These are phyloP conservation scores for Psidium guajava DNA, from an alignment of 345 rosid species.

Conservation along the genomic window DNA sequence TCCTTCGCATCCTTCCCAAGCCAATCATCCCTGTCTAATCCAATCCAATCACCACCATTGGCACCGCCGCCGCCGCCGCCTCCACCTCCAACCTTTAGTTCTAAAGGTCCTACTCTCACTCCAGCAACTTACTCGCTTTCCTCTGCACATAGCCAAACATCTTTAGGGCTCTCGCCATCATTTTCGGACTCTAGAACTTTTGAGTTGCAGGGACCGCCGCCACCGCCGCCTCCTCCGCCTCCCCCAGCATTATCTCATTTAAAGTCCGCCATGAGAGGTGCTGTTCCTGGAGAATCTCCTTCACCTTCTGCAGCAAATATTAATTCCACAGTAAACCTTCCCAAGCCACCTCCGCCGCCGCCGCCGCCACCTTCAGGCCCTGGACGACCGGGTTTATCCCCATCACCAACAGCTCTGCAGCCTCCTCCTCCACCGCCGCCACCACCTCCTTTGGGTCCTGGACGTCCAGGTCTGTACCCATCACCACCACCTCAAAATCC, in stretches of 20 bases:
- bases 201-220: conserved; percentile 16
- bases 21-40: not conserved
- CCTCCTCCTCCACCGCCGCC: conserved; percentile 57
- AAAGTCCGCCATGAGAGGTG: not conserved
- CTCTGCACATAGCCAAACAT: conserved; percentile 1
- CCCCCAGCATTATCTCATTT: not conserved
- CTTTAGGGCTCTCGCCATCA: not conserved
- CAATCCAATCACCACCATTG: conserved; percentile 12
- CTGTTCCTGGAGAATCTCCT: not conserved
- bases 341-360: not conserved
- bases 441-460: conserved; percentile 6
- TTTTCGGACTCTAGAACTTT: conserved; percentile 13
- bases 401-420: conserved; percentile 36
- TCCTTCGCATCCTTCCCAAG: conserved; percentile 10
- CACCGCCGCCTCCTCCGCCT: conserved; percentile 2
- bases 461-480: conserved; percentile 8
- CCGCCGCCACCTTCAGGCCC: conserved; percentile 1
- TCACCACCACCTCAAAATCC: conserved; percentile 32
- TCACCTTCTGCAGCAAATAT: not conserved
- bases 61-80: conserved; percentile 12
- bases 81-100: not conserved
- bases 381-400: conserved; percentile 4
- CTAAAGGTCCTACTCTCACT: conserved; percentile 6
- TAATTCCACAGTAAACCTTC: not conserved
- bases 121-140: conserved; percentile 29